Evolutionary conservation across 1,284 basidiomycete species (phyloP), one percentile per base, ranked within the genome.

Genomic region (Sporisorium iseilematis-ciliati): DNA sequence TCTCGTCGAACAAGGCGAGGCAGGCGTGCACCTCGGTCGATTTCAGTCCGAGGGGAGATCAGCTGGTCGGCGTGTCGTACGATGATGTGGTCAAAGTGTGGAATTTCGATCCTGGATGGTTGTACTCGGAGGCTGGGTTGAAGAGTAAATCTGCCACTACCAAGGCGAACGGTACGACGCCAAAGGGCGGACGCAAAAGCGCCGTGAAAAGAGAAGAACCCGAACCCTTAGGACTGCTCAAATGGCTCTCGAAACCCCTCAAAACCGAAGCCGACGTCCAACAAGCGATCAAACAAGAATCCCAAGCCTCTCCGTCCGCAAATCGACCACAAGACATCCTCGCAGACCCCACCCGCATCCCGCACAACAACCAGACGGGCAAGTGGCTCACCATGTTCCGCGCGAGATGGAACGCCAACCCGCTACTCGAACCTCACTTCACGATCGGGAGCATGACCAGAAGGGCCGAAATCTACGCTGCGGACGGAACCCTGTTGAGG

Each of bases 381-480:
- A 80, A 79, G 50, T 84, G 83, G 83, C 72, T 85, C 21, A 85
- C 82, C n/a, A 68, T 83, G 33, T 84, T 85, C 71, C 69, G 83
- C 3, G 80, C 78, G 2, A 58, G 53, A 21, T 84, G 82, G 80
- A 69, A 81, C 52, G 57, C 42, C n/a, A 82, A 83, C 41, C 56
- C 82, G 1, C 26, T 57, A 10, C 46, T 80, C 3, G 71, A 78
- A 43, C 79, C 82, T 2, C 82, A 84, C 40, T 83, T 84, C 46
- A 65, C 66, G 41, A 78, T 85, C 33, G 83, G 83, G 12, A 73
- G 68, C 60, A 85, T 85, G 83, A 74, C 75, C 16, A 69, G 82
- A 16, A 57, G 76, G 29, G 77, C 77, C 20, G 83, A 85, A 38
- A 78, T 85, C 48, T 85, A 78, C 60, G 59, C 72, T 0, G 52